These are phyloP conservation scores for Capniomyces stellatus DNA, from an alignment of 371 early-diverging fungal genomes.

Conservation along the genomic window DNA sequence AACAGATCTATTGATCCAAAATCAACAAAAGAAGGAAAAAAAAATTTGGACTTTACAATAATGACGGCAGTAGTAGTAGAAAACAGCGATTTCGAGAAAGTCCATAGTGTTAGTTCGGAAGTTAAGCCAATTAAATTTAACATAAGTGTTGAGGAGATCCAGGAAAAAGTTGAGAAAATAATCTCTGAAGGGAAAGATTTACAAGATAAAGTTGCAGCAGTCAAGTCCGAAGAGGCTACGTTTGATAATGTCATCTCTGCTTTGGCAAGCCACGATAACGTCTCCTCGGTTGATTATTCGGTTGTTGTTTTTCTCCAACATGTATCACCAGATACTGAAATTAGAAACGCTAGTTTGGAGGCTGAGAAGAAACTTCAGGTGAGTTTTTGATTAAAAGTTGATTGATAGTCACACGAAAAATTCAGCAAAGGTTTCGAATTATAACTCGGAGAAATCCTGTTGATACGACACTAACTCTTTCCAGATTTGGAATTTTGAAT, in stretches of 20 bases:
- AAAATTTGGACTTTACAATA: background rate
- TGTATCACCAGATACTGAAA: constrained; percentile 39
- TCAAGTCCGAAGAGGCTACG: constrained; percentile 10
- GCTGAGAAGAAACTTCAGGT: constrained; percentile 38
- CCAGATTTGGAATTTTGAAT: too few relatives aligned
- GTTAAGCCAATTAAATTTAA: constrained; percentile 16
- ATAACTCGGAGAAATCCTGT: too few relatives aligned
- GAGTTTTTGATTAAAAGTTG: too few relatives aligned
- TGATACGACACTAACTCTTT: too few relatives aligned
- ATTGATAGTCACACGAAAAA: too few relatives aligned
- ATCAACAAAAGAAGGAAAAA: background rate
- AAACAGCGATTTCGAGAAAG: background rate
- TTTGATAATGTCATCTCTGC: constrained; percentile 41
- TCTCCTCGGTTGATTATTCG: constrained; percentile 22
- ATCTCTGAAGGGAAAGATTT: constrained; percentile 17
- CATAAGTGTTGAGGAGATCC: constrained; percentile 18
- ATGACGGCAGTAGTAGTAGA: background rate
- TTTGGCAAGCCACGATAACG: constrained; percentile 33
- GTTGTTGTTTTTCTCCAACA: constrained; percentile 40
- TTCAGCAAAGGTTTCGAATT: too few relatives aligned
- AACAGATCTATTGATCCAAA: background rate
- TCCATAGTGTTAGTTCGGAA: background rate
- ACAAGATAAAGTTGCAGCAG: constrained; percentile 14
- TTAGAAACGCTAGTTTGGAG: constrained; percentile 49
- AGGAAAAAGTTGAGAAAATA: constrained; percentile 10